Base-by-base conservation (phyloP, 768 basidiomycete species). In the Termitomyces sp. region DNA sequence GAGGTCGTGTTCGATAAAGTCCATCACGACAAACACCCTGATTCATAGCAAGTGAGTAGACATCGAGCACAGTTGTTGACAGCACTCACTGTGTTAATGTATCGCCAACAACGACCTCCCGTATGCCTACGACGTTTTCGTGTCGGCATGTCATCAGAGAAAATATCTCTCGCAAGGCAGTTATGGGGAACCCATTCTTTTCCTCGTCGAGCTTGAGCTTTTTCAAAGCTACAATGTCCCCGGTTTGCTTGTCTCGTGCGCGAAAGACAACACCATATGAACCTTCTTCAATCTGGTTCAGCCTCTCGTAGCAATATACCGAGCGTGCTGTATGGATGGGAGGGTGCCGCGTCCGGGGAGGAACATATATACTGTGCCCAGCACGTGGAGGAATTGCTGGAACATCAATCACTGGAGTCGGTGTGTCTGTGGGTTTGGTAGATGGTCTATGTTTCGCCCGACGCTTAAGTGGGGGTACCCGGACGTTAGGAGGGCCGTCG, bases 1-100 rank as follows among this genome's bases (percentile, higher is more conserved):
- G 71, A 99, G 88, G 72, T 99, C 97, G 73, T 99, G 97, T 73
- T 99, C 97, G 70, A 99, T 96, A 70, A 99, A 99, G 72, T 97
- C 95, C 95, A 97, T 97, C 38, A 98, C 97, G 64, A 99, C 95
- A 73, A 95, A 99, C 47, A 98, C 93, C 78, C 97, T 57, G 18
- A 3, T 40, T 50, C 0, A 60, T 52, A 28, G 4, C 18, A 62
- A 67, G 72, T 70, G 69, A 74, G 71, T 55, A 5, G 7, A 16
- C 60, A 72, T 62, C 43, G 58, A 50, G 60, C 55, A 50, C 54
- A 49, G 64, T 54, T 63, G 65, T 68, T 62, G 57, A 63, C 65
- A 65, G 66, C 60, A 91, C 96, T 81, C 77, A 98, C 97, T 99
- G 96, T 60, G 97, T 98, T 71, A 99, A 76, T 2, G 97, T 99